Evolutionary conservation across 2,329 filamentous ascomycete genomes (phyloP).

Genomic region (Lasiodiplodia citricola): DNA sequence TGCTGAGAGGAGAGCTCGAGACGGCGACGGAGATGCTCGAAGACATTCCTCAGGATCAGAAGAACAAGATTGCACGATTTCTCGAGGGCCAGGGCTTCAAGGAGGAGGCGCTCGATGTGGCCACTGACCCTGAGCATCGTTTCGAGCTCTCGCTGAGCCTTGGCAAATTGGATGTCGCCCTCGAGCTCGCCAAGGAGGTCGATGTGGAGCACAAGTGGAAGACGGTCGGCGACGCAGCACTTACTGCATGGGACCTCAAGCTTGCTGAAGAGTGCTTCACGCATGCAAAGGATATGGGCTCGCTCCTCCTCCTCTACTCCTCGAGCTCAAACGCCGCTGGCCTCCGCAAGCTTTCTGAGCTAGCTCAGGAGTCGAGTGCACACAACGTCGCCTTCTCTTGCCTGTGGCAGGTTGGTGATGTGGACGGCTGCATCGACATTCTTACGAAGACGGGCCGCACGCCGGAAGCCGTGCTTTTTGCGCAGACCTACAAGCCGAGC

Average conservation of each 20-base stretch:
- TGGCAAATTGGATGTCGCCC: slow-evolving; percentile 81
- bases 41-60: slow-evolving; percentile 86
- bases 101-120: slow-evolving; percentile 90
- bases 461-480: slow-evolving; percentile 87
- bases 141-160: slow-evolving; percentile 89
- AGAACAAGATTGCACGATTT: slow-evolving; percentile 98
- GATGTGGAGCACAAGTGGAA: slow-evolving; percentile 99
- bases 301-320: slow-evolving; percentile 84
- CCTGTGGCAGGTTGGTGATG: slow-evolving; percentile 84
- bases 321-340: slow-evolving; percentile 81
- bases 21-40: slow-evolving; percentile 83
- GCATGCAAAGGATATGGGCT: slow-evolving; percentile 88
- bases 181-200: slow-evolving; percentile 80
- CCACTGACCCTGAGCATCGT: slow-evolving; percentile 93
- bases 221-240: slow-evolving; percentile 89
- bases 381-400: slow-evolving; percentile 95
- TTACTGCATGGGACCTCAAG: slow-evolving; percentile 82
- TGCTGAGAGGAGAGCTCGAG: slow-evolving; percentile 92
- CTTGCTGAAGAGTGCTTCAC: slow-evolving; percentile 93
- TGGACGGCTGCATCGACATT: slow-evolving; percentile 80
- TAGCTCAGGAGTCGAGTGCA: slow-evolving; percentile 76
- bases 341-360: slow-evolving; percentile 71
- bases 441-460: slow-evolving; percentile 78
- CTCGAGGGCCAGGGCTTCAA: slow-evolving; percentile 97
- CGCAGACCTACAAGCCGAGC: slow-evolving; percentile 94